Base-by-base conservation (phyloP, 306 rosid genomes). In the Lathyrus tuberosus region DNA sequence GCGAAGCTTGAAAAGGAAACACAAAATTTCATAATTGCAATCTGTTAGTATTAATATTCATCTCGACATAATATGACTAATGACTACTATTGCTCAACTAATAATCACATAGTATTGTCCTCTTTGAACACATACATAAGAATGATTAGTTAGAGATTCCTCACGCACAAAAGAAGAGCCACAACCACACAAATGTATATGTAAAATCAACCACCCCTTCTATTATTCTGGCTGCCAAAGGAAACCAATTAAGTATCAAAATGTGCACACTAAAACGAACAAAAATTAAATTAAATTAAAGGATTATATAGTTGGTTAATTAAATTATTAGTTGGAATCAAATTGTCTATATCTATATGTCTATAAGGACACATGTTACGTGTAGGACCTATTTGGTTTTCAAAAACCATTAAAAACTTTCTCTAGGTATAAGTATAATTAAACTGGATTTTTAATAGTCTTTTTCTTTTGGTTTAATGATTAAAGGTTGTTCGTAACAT, bases 241-340 rank as follows among this genome's bases (percentile, higher is more conserved):
- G n/a, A 4, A 24, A 26, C 13, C 14, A 63, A 17, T 46, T 64
- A 3, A 6, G 40, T 65, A 43, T 33, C 33, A 43, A 20, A 71
- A 35, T 46, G 13, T n/a, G 2, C 40, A 38, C 14, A 10, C 12
- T 43, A 13, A 5, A 44, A 22, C 38, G 31, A 42, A 66, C 70
- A 48, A 72, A 66, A 66, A n/a, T 24, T 24, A 24, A 24, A 24
- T 24, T 24, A 38, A 0, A 7, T 35, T 1, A 67, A 48, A 65
- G 12, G 60, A 20, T 59, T 66, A 72, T 78, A 6, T 40, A 42
- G 66, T 67, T 26, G 65, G 65, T 24, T 9, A 72, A 14, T 40
- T 6, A 58, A 49, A 72, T 72, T 78, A 72, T 78, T 72, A 22
- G 44, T 44, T 43, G 62, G 69, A 60, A 54, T 71, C 70, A 66